Evolutionary conservation across 176 grass and related monocot genomes (phyloP), one percentile per base, ranked within the genome.

Genomic region (Oropetium thomaeum): DNA sequence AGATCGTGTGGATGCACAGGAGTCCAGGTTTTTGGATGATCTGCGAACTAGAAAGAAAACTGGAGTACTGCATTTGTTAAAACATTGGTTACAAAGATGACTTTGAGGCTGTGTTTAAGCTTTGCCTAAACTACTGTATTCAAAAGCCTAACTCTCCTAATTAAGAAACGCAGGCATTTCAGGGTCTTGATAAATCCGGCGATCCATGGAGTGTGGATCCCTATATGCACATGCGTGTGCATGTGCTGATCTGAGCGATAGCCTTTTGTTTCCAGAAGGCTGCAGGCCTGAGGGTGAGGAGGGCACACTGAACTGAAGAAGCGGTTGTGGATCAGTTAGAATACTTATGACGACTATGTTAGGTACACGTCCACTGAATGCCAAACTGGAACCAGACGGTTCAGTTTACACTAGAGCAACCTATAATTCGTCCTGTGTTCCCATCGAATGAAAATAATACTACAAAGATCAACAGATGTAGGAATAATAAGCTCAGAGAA

Each of bases 321-420:
- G 10, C 32, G 53, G 31, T 2, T 42, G 29, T 4, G 38, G 22
- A 30, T 39, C 45, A 31, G 19, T 58, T 72, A 65, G 22, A 77
- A 48, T 70, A 77, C 29, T 37, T 34, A 70, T 3, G 67, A 57
- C n/a, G 7, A 43, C 10, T 7, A 44, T 65, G 73, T 64, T 71
- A 77, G 73, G 73, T 59, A 22, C 39, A 41, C 10, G 1, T 20
- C 58, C 72, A 87, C 58, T 25, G 16, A 39, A 58, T 59, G 72
- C 38, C 57, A 71, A 81, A 57, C 38, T 17, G 39, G 70, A 77
- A 48, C 45, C 40, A 71, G 72, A 82, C n/a, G n/a, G n/a, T 82
- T 77, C 79, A 32, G n/a, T 82, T 76, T 78, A 81, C 53, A 79
- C n/a, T n/a, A n/a, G n/a, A n/a, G n/a, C 81, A 75, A 59, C 62